These are phyloP conservation scores for Trichosporon sp. DNA, from an alignment of 1,284 basidiomycete species.

Conservation along the genomic window DNA sequence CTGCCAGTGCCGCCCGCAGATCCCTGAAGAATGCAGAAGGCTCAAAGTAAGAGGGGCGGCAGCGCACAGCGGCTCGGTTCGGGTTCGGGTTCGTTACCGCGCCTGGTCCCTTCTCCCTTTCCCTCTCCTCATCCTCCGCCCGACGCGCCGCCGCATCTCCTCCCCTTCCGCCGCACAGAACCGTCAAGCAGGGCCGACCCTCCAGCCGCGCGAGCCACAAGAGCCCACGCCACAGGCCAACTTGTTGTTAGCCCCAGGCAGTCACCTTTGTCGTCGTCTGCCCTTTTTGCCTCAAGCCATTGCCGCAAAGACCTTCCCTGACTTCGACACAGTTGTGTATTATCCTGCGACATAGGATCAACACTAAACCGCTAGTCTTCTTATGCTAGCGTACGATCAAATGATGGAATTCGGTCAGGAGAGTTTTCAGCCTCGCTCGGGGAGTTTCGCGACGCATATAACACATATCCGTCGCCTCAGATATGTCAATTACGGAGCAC, in stretches of 20 bases:
- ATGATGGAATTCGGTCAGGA: neutral
- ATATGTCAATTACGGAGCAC: neutral
- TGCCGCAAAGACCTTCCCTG: neutral
- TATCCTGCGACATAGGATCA: conserved; percentile 13
- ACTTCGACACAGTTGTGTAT: neutral
- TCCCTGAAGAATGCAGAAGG: neutral
- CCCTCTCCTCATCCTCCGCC: neutral
- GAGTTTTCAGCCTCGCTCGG: neutral
- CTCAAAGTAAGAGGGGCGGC: neutral
- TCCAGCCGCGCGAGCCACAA: neutral
- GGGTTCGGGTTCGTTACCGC: conserved; percentile 14
- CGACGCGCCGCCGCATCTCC: neutral
- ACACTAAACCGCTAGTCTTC: neutral
- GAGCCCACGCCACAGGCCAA: neutral
- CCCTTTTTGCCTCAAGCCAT: neutral
- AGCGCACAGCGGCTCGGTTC: conserved; percentile 3
- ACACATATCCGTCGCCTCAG: neutral
- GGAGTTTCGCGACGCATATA: neutral
- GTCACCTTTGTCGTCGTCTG: neutral
- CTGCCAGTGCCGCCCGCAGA: neutral
- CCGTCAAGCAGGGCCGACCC: neutral
- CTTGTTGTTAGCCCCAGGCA: neutral
- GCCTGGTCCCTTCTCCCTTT: neutral
- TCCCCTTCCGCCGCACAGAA: neutral
- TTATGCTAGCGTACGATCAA: neutral